Evolutionary conservation across 179 eudicot genomes (phyloP).

Genomic region (Gypsophila paniculata): DNA sequence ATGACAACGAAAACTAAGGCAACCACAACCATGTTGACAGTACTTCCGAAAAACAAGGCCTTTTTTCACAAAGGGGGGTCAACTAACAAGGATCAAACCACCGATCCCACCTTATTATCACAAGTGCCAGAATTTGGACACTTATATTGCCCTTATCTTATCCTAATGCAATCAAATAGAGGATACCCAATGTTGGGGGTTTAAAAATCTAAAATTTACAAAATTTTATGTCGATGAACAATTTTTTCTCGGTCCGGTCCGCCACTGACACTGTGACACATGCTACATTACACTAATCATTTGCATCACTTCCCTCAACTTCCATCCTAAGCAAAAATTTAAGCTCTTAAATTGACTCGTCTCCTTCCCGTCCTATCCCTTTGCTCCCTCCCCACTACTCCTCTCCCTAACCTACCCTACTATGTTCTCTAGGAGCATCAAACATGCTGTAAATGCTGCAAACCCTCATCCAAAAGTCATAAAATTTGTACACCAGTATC

Average conservation of each 20-base stretch:
- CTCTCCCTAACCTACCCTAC: neutral
- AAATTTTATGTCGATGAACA: too few relatives aligned
- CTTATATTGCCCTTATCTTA: neutral
- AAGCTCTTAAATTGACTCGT: neutral
- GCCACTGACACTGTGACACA: neutral
- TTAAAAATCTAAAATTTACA: too few relatives aligned
- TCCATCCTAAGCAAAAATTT: neutral
- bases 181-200: neutral
- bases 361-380: neutral
- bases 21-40: neutral
- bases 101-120: slow-evolving; percentile 2
- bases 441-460: neutral
- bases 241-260: too few relatives aligned
- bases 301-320: neutral
- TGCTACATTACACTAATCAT: neutral
- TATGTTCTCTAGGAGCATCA: neutral
- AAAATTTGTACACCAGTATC: neutral
- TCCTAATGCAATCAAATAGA: neutral
- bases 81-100: neutral
- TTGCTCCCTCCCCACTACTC: too few relatives aligned
- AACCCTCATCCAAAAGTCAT: neutral
- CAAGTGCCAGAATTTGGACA: neutral
- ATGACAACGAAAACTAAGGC: neutral
- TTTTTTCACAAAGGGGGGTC: neutral
- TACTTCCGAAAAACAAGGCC: neutral